phyloP scores from a whole-genome alignment of 179 eudicot genomes.

The Pouteria campechiana region DNA sequence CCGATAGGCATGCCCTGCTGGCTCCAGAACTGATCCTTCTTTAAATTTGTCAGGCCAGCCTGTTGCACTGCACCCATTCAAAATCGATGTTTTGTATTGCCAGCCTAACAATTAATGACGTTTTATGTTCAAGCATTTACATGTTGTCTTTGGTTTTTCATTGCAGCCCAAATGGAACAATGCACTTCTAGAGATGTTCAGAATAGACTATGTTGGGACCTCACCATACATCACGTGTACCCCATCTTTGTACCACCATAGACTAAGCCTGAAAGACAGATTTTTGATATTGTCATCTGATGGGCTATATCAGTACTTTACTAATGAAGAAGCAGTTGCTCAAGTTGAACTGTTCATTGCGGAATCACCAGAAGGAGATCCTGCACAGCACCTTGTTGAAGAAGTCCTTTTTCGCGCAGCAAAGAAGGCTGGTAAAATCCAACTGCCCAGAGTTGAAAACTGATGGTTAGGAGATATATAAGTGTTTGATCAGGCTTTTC shows the following conservation, averaged over 20 bases:
- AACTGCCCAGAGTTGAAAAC: not conserved
- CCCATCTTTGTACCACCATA: conserved; percentile 68
- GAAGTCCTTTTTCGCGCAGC: conserved; percentile 89
- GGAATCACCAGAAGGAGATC: conserved; percentile 79
- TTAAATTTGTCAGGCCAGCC: too few relatives aligned
- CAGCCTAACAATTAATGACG: too few relatives aligned
- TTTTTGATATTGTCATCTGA: conserved; percentile 83
- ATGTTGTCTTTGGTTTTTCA: too few relatives aligned
- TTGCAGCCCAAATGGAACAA: conserved; percentile 87
- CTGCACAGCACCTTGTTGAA: conserved; percentile 86
- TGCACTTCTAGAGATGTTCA: conserved; percentile 70
- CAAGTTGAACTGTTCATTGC: conserved; percentile 63
- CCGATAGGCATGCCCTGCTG: too few relatives aligned
- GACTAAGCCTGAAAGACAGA: conserved; percentile 47
- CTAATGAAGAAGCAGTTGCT: conserved; percentile 66
- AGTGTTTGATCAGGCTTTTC: too few relatives aligned
- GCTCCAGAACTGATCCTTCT: too few relatives aligned
- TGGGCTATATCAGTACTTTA: conserved; percentile 91
- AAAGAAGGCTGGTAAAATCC: conserved; percentile 56
- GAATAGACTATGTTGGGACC: conserved; percentile 64
- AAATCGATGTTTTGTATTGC: too few relatives aligned
- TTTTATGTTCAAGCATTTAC: too few relatives aligned
- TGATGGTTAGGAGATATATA: too few relatives aligned
- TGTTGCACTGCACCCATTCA: too few relatives aligned
- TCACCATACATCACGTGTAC: conserved; percentile 67